Conservation (phyloP, 148 eudicot genomes). For the Heliamphora exappendiculata region DNA sequence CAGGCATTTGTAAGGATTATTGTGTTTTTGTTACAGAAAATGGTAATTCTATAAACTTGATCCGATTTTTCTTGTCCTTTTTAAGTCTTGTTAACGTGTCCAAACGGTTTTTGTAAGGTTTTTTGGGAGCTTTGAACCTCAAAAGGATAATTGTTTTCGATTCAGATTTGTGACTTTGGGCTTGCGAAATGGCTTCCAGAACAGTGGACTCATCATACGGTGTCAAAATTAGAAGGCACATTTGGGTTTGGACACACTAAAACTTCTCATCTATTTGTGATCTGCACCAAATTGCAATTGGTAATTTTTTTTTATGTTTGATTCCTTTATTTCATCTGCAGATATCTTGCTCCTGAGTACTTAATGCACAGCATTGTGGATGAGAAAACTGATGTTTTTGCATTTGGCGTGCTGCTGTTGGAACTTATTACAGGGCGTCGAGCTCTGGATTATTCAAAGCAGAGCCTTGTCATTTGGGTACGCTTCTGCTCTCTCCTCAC, state of each 20-base stretch:
- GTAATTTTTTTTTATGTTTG: neutral
- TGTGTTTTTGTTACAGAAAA: neutral
- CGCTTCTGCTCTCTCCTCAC: constrained; percentile 3
- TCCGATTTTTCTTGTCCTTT: neutral
- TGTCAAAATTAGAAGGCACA: constrained; percentile 83
- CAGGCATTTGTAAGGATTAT: neutral
- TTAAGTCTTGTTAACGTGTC: neutral
- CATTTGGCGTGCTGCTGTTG: constrained; percentile 78
- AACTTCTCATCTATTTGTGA: neutral
- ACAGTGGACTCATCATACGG: constrained; percentile 84
- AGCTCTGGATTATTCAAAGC: constrained; percentile 83
- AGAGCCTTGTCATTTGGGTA: constrained; percentile 96
- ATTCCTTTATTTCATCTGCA: constrained; percentile 13
- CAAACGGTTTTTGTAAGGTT: constrained; percentile 1
- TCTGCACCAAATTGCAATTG: neutral
- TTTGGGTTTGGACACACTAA: constrained; percentile 53
- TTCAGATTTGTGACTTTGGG: constrained; percentile 94
- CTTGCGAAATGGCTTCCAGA: constrained; percentile 95
- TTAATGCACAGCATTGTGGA: constrained; percentile 89
- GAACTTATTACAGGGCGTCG: constrained; percentile 82
- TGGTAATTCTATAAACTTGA: neutral
- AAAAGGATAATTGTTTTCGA: constrained; percentile 8
- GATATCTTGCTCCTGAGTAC: constrained; percentile 91
- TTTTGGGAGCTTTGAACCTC: constrained; percentile 12
- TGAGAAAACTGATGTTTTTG: constrained; percentile 85